Conservation (phyloP, 106 monocot species). For the Dioscorea alata region DNA sequence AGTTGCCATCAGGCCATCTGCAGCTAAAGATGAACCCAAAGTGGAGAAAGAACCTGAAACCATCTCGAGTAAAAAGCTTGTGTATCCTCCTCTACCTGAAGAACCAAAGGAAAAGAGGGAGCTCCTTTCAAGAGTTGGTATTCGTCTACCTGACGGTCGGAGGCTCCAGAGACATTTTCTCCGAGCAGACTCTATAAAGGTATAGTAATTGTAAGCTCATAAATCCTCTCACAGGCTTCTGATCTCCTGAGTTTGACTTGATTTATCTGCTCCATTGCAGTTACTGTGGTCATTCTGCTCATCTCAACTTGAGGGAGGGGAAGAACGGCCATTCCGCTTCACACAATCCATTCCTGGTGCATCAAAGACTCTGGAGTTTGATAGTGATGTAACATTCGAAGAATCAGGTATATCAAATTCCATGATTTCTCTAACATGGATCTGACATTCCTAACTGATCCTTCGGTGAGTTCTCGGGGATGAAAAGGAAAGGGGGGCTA, state of each 20-base stretch:
- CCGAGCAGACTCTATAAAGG: slow-evolving; percentile 61
- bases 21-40: slow-evolving; percentile 18
- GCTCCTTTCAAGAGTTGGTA: slow-evolving; percentile 63
- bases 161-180: slow-evolving; percentile 77
- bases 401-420: slow-evolving; percentile 46
- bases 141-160: slow-evolving; percentile 80
- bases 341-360: slow-evolving; percentile 59
- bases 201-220: slow-evolving; percentile 9
- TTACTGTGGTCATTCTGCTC: slow-evolving; percentile 64
- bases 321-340: slow-evolving; percentile 44
- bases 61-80: slow-evolving; percentile 15
- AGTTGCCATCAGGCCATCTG: neutral
- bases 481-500: no score
- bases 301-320: slow-evolving; percentile 31
- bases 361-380: slow-evolving; percentile 39
- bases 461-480: no score
- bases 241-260: neutral
- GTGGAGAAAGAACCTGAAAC: slow-evolving; percentile 14
- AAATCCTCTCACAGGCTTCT: neutral
- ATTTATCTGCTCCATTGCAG: slow-evolving; percentile 17
- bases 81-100: slow-evolving; percentile 79
- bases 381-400: slow-evolving; percentile 37
- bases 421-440: slow-evolving; percentile 31
- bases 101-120: slow-evolving; percentile 66
- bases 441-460: slow-evolving; percentile 4